Evolutionary conservation across 208 protist species (phyloP), one percentile per base, ranked within the genome.

Genomic region (Leishmania martiniquensis): DNA sequence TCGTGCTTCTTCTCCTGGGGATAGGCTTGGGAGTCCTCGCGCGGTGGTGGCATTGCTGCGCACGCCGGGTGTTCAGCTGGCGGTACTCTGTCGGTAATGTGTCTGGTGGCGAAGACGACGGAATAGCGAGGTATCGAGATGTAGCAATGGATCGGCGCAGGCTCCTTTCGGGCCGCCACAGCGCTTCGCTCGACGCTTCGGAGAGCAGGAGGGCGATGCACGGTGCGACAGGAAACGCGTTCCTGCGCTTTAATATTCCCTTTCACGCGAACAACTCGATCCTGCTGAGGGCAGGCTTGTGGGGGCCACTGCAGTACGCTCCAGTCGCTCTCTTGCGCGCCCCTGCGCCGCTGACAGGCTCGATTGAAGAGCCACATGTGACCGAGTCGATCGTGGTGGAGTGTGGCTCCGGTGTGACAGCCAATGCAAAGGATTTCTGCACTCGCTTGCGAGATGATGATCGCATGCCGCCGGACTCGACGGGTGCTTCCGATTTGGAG

Each of bases 201-300:
- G 70, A 60, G 37, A 45, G 29, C 20, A 66, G 63, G 44, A 68
- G 25, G 29, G 45, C 29, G 34, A 34, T 2, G 7, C 15, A 32
- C 49, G 34, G 32, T 17, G 37, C 51, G 32, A 37, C 52, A 47
- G 70, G 47, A 45, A 22, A 32, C 10, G 2, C 2, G 9, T 22
- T 54, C 45, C 34, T 0, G 70, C 22, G 3, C 51, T 45, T 42
- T 25, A 4, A 9, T 22, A 59, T 52, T 42, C 20, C 7, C 12
- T 55, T 59, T 37, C 32, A 62, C 37, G 13, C 29, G 25, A 1
- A 45, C 37, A 44, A 1, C 51, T 37, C 62, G 12, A 82, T 71
- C 25, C 55, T 82, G 9, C 72, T 32, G 66, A 55, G 59, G 20
- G 47, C 72, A 20, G n/a, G 63, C 2, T 49, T 82, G 47, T 69